Base-by-base conservation (phyloP, 495 filamentous ascomycete genomes). In the Annulohypoxylon bovei region DNA sequence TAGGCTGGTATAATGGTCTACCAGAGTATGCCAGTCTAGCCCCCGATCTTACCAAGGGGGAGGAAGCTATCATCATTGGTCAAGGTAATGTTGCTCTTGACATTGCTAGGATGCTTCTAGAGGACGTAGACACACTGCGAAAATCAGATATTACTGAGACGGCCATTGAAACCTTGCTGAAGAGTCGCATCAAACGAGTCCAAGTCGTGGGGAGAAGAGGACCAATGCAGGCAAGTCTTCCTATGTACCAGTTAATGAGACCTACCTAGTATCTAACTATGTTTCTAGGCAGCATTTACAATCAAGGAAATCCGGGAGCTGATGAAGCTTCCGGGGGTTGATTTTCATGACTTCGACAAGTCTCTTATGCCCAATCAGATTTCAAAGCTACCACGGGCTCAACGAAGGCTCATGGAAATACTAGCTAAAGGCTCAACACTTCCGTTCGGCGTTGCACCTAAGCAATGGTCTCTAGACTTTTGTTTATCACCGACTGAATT, bases 1-100 rank as follows among this genome's bases (percentile, higher is more conserved):
- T 99, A 5, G 95, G 95, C 14, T 99, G 95, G 95, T 99, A 99
- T 79, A 98, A 98, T 75, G 94, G 96, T 16, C 85, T 97, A 0
- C 96, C 95, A 0, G 91, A 97, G 73, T 91, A 92, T 76, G 86
- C 91, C 23, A 77, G 87, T 70, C 80, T 97, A n/a, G 83, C 84
- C 14, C 95, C 95, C 1, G 88, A 93, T 73, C 86, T 98, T 12
- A 87, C 87, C 1, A 81, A 84, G 6, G 93, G 92, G 1, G 94
- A 97, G 47, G 88, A 94, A 70, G 96, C 93, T 3, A 88, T 97
- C 16, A 86, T 99, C 40, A 90, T 99, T 63, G 95, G 95, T 1
- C 94, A 98, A 74, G 95, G 95, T 0, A 99, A 99, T 77, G 95
- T 98, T 9, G 95, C 96, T 1, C 80, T 99, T 20, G 95, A 99